Percentiles rank a stretch among this genome's conserved stretches.
Conservation (phyloP, 2,329 filamentous ascomycete genomes). For the Pseudogymnoascus sp. region DNA sequence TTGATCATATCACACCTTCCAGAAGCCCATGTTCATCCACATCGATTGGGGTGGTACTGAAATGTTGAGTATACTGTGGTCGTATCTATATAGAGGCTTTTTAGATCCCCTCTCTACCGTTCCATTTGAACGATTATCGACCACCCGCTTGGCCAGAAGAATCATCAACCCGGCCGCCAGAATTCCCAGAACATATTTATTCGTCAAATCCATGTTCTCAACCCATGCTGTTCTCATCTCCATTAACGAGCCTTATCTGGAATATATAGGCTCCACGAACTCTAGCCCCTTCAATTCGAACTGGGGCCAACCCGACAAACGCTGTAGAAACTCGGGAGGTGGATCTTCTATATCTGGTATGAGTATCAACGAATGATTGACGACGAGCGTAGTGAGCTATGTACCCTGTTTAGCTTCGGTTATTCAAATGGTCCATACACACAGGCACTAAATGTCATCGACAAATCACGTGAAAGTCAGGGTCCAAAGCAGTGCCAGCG, state of each 20-base stretch:
- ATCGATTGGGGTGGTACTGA: conserved; percentile 13
- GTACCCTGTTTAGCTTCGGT: not conserved
- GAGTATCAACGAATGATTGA: not conserved
- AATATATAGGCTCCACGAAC: not conserved
- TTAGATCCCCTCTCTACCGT: not conserved
- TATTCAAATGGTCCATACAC: not conserved
- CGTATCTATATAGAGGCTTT: conserved; percentile 16
- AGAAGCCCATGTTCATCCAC: conserved; percentile 20
- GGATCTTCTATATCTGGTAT: not conserved
- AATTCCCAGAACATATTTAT: conserved; percentile 13
- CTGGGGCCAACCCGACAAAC: not conserved
- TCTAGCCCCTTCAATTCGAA: not conserved
- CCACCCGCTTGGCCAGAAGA: conserved; percentile 7
- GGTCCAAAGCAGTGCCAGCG: not conserved
- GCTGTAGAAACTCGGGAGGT: not conserved
- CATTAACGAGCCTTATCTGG: not conserved
- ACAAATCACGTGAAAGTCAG: not conserved
- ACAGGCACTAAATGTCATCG: not conserved
- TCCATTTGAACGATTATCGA: conserved; percentile 9
- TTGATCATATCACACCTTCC: conserved; percentile 14
- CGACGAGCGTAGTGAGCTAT: not conserved
- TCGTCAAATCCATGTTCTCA: conserved; percentile 8
- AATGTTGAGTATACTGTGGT: conserved; percentile 18
- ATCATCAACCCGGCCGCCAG: conserved; percentile 6
- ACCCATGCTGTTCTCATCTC: conserved; percentile 2